Percentiles rank a stretch among this genome's conserved stretches.
Evolutionary conservation across 768 basidiomycete species (phyloP).

Genomic region (Lentinula boryana): DNA sequence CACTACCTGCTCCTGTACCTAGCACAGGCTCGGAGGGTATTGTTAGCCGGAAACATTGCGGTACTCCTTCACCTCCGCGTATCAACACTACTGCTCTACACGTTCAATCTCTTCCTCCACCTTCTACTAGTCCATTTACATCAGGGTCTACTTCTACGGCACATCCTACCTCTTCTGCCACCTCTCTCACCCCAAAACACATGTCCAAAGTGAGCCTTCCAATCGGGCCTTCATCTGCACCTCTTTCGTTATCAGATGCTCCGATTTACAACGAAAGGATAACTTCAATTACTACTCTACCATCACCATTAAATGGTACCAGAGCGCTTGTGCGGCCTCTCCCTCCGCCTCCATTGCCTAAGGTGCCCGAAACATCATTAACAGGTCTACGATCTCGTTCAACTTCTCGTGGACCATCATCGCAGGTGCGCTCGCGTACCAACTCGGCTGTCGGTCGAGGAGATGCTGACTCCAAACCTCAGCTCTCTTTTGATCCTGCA

Average conservation of each 20-base stretch:
- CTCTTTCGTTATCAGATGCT: neutral
- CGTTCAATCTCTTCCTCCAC: neutral
- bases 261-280: neutral
- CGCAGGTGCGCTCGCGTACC: neutral
- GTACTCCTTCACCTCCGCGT: neutral
- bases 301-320: neutral
- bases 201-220: slow-evolving; percentile 2
- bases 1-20: neutral
- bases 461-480: neutral
- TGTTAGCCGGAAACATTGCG: neutral
- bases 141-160: neutral
- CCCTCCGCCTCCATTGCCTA: neutral
- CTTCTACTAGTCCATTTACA: neutral
- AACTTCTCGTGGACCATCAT: neutral
- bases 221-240: neutral
- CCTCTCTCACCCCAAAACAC: neutral
- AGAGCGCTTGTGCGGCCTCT: neutral
- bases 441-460: slow-evolving; percentile 1
- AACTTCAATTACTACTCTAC: neutral
- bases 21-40: neutral
- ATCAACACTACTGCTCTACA: neutral
- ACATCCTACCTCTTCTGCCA: neutral
- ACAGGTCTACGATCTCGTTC: neutral
- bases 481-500: slow-evolving; percentile 2
- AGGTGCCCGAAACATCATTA: neutral